Percentiles rank a stretch among this genome's conserved stretches.
Conservation (phyloP, 2,329 filamentous ascomycete genomes). For the Anthostomella pinea region DNA sequence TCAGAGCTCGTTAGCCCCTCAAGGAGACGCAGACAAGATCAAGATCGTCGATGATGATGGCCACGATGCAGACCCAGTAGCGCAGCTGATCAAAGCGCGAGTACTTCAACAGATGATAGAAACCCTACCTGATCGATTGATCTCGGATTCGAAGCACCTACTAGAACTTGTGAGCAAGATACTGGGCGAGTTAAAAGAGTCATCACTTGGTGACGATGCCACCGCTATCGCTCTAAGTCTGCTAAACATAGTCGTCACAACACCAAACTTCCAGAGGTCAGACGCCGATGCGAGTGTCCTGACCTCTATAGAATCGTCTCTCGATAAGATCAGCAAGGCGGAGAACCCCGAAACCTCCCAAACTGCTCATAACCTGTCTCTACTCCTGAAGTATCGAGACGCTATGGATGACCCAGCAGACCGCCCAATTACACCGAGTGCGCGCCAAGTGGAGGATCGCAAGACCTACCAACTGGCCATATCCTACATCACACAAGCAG, state of each 20-base stretch:
- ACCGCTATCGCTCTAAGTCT: conserved; percentile 56
- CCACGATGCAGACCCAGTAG: conserved; percentile 39
- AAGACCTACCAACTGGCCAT: conserved; percentile 62
- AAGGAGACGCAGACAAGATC: conserved; percentile 22
- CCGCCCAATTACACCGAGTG: conserved; percentile 37
- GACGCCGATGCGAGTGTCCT: conserved; percentile 43
- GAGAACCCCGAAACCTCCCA: conserved; percentile 42
- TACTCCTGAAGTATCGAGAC: conserved; percentile 56
- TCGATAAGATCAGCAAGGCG: conserved; percentile 42
- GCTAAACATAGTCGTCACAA: conserved; percentile 58
- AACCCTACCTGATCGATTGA: conserved; percentile 59
- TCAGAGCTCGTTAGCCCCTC: conserved; percentile 52
- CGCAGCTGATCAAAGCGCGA: conserved; percentile 55
- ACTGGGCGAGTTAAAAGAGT: conserved; percentile 44
- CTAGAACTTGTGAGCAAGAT: conserved; percentile 63
- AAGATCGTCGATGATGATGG: conserved; percentile 30
- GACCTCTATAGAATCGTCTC: conserved; percentile 44
- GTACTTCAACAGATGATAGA: conserved; percentile 65
- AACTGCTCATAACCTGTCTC: conserved; percentile 54
- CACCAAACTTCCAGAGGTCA: conserved; percentile 52
- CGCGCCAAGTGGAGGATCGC: conserved; percentile 55
- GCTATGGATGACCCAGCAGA: conserved; percentile 47
- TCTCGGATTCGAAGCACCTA: conserved; percentile 61
- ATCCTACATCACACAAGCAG: conserved; percentile 59
- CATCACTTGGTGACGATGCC: conserved; percentile 45